These are phyloP conservation scores for Psilocybe cyanescens DNA, from an alignment of 768 basidiomycete genomes.

Conservation along the genomic window DNA sequence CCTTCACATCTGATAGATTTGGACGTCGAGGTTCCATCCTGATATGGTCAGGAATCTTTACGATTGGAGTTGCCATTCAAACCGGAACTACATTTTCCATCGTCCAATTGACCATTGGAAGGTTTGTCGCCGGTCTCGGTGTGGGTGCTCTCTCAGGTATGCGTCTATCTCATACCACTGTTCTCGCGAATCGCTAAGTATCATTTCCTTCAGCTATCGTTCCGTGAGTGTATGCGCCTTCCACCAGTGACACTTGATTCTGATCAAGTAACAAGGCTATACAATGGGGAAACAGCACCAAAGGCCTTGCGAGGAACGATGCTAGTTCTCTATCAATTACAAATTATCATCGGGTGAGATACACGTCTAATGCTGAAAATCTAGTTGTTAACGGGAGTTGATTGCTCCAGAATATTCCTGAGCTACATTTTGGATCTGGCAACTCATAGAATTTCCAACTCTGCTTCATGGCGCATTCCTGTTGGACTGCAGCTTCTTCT, in stretches of 20 bases:
- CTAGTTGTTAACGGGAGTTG: background rate
- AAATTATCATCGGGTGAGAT: slow-evolving; percentile 71
- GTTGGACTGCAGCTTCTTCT: slow-evolving; percentile 77
- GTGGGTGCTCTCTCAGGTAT: slow-evolving; percentile 77
- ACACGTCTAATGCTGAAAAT: background rate
- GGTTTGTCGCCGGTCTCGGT: slow-evolving; percentile 76
- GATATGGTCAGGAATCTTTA: slow-evolving; percentile 78
- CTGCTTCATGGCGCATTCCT: slow-evolving; percentile 75
- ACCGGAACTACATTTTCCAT: slow-evolving; percentile 65
- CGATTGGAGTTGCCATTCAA: slow-evolving; percentile 68
- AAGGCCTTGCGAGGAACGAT: slow-evolving; percentile 73
- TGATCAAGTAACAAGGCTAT: slow-evolving; percentile 46
- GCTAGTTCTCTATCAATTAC: slow-evolving; percentile 76
- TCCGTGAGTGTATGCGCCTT: slow-evolving; percentile 35
- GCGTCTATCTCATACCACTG: slow-evolving; percentile 8
- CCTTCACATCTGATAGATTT: slow-evolving; percentile 74
- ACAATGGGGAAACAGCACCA: slow-evolving; percentile 81
- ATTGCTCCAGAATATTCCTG: slow-evolving; percentile 59
- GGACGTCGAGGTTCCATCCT: slow-evolving; percentile 77
- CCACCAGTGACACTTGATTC: slow-evolving; percentile 5
- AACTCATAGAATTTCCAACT: slow-evolving; percentile 54
- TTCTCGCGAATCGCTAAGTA: slow-evolving; percentile 1
- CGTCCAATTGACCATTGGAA: slow-evolving; percentile 72
- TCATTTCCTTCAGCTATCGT: slow-evolving; percentile 45
- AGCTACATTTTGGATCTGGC: slow-evolving; percentile 75